Base-by-base conservation (phyloP, 129 eudicot species). In the Lactuca saligna region DNA sequence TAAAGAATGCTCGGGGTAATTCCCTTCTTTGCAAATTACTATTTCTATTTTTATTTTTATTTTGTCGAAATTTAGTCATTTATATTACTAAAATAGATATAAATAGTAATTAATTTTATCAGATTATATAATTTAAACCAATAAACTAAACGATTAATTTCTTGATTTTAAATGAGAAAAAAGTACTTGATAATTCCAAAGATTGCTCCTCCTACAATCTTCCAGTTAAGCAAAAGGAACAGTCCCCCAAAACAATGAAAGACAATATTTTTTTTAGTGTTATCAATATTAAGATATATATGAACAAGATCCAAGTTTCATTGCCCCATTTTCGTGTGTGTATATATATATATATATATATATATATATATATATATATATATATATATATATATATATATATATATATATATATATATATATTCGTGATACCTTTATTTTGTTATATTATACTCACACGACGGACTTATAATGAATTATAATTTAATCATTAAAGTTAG, bases 291-390 rank as follows among this genome's bases (percentile, higher is more conserved):
- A 65, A 68, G 70, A 76, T 76, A 65, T 68, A 76, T 76, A 65
- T 68, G 75, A 69, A 69, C 80, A 68, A 61, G 80, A 76, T 76
- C 80, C 75, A 68, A 61, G 34, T 76, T 68, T 61, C 72, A 76
- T 76, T 75, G 80, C 80, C 69, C 75, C 63, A 51, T 68, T 53
- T 67, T 15, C 3, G 38, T 38, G 37, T 7, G 67, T 7, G 63
- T 7, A 13, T 17, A 9, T 34, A 54, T 67, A 66, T 15, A 32
- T 66, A n/a, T 15, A 7, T 61, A 5, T 61, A 20, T 17, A 44
- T 51, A 35, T 29, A 44, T 65, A 20, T 37, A 66, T 51, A 51
- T 51, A 51, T 51, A 51, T 51, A 51, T 51, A 51, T 51, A 51
- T 51, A 51, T 51, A 51, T 51, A 51, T 51, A 51, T 51, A 51